These are phyloP conservation scores for Phaseolus coccineus DNA, from an alignment of 331 rosid genomes.

Conservation along the genomic window DNA sequence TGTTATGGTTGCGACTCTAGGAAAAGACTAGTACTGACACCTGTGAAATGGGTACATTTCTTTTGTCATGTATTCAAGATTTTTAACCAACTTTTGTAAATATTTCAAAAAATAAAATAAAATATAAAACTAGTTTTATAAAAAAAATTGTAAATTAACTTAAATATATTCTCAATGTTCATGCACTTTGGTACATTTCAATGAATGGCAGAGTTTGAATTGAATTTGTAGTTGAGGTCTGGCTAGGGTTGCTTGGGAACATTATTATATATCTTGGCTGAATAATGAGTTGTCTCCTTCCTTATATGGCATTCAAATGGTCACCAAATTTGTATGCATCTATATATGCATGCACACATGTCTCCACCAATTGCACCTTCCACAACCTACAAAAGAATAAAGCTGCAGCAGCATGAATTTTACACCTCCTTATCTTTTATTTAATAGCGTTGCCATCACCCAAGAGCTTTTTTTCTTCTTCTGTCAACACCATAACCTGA, in stretches of 20 bases:
- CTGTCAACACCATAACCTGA: background rate
- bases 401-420: background rate
- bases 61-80: no score
- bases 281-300: conserved; percentile 36
- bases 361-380: background rate
- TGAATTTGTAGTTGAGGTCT: conserved; percentile 29
- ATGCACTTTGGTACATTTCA: conserved; percentile 22
- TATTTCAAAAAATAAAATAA: no score
- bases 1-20: conserved; percentile 2
- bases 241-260: conserved; percentile 16
- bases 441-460: conserved; percentile 20
- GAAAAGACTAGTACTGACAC: conserved; percentile 41
- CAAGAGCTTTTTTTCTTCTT: background rate
- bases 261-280: background rate
- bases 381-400: conserved; percentile 16
- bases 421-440: background rate
- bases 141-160: no score
- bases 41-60: conserved; percentile 27
- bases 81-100: no score
- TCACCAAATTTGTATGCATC: conserved; percentile 27
- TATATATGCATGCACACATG: background rate
- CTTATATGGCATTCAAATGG: conserved; percentile 14
- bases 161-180: conserved; percentile 8
- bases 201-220: conserved; percentile 21
- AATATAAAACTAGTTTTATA: no score